phyloP scores from a whole-genome alignment of 352 stramenopile genomes.

The Phytophthora meadii region DNA sequence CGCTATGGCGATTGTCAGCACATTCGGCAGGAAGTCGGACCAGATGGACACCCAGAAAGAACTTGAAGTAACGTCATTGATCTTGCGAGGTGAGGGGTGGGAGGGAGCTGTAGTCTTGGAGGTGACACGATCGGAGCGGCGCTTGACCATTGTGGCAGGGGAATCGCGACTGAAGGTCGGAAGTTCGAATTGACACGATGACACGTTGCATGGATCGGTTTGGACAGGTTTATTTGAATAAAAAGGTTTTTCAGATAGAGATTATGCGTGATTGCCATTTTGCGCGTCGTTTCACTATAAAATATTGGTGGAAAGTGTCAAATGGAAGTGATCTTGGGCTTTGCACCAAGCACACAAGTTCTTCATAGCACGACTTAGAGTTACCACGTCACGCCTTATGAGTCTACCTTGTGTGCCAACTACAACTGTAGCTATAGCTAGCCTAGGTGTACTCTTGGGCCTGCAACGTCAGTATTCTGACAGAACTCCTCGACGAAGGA shows the following conservation, averaged over 20 bases:
- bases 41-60: slow-evolving; percentile 28
- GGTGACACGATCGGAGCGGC: slow-evolving; percentile 2
- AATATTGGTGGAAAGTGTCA: slow-evolving; percentile 6
- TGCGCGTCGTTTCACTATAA: slow-evolving; percentile 25
- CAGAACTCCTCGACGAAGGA: too few species aligned
- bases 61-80: slow-evolving; percentile 8
- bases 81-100: slow-evolving; percentile 1
- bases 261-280: not conserved
- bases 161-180: slow-evolving; percentile 31
- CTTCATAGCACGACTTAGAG: not conserved
- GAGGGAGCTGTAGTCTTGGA: slow-evolving; percentile 5
- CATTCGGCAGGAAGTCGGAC: slow-evolving; percentile 40
- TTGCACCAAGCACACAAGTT: not conserved
- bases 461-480: too few species aligned
- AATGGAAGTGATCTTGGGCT: not conserved
- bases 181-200: slow-evolving; percentile 28
- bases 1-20: slow-evolving; percentile 49
- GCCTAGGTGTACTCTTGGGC: too few species aligned
- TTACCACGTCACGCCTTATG: too few species aligned
- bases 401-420: too few species aligned
- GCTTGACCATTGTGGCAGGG: slow-evolving; percentile 21
- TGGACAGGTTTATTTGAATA: not conserved
- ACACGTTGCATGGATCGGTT: slow-evolving; percentile 18
- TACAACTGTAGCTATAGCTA: too few species aligned
- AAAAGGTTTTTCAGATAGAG: slow-evolving; percentile 1